A percentile compares a stretch with the other conserved stretches of the same genome.
Evolutionary conservation across 257 asterid species (phyloP).

Genomic region (Handroanthus guayacan): DNA sequence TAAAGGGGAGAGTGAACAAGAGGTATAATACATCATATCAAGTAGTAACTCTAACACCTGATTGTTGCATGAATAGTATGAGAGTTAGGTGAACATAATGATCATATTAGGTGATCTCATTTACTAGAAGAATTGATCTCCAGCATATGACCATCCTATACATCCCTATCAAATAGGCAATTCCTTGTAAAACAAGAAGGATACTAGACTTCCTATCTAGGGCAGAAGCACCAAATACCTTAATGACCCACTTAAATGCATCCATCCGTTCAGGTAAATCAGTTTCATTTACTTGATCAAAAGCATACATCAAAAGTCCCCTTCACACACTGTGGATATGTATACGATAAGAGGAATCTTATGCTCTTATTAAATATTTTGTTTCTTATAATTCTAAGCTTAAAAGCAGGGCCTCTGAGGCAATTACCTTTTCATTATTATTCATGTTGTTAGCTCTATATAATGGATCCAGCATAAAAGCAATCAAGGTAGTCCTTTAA

Average conservation of each 20-base stretch:
- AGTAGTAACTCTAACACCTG: too few relatives aligned
- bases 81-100: background rate
- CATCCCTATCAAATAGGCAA: background rate
- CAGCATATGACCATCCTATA: constrained; percentile 4
- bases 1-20: too few relatives aligned
- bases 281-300: background rate
- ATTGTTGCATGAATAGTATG: too few relatives aligned
- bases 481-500: background rate
- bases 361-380: constrained; percentile 11
- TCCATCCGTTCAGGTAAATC: constrained; percentile 22
- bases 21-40: too few relatives aligned
- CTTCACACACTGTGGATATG: constrained; percentile 7
- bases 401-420: background rate
- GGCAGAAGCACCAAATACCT: constrained; percentile 24
- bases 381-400: constrained; percentile 1
- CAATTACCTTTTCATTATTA: background rate
- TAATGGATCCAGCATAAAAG: background rate
- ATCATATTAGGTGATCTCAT: constrained; percentile 32
- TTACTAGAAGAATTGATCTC: constrained; percentile 21
- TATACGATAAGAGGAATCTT: constrained; percentile 12
- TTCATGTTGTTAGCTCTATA: background rate
- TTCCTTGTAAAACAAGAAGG: background rate
- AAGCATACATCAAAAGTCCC: constrained; percentile 17
- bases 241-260: constrained; percentile 31
- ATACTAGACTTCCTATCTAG: background rate